A percentile compares a stretch with the other conserved stretches of the same genome.
These are phyloP conservation scores for Hypholoma fasciculare DNA, from an alignment of 768 basidiomycete genomes.

Conservation along the genomic window DNA sequence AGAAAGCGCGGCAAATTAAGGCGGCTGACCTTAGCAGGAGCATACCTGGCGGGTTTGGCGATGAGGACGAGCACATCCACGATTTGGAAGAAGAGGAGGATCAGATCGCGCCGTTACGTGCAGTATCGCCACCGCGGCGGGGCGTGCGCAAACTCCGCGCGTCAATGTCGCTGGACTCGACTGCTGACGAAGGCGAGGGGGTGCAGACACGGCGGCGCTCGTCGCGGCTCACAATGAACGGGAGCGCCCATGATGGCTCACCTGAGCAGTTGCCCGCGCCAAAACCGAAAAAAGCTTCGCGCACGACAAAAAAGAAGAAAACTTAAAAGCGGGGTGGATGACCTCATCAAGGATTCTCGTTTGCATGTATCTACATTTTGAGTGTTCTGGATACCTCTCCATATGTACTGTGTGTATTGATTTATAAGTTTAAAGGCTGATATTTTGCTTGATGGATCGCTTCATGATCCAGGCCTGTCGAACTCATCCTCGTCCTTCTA, in stretches of 20 bases:
- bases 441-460: too few species aligned
- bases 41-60: slow-evolving; percentile 45
- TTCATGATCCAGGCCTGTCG: too few species aligned
- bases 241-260: slow-evolving; percentile 25
- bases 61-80: slow-evolving; percentile 33
- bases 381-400: not conserved
- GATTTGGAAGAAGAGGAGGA: slow-evolving; percentile 32
- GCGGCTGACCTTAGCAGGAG: slow-evolving; percentile 24
- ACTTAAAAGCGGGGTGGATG: not conserved
- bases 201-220: slow-evolving; percentile 43
- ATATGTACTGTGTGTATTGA: not conserved
- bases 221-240: slow-evolving; percentile 36
- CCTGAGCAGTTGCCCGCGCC: slow-evolving; percentile 19
- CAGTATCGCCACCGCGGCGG: slow-evolving; percentile 26
- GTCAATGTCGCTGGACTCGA: slow-evolving; percentile 28
- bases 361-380: not conserved
- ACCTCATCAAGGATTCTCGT: not conserved
- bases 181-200: slow-evolving; percentile 31
- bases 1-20: slow-evolving; percentile 21
- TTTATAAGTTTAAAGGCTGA: too few species aligned
- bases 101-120: slow-evolving; percentile 40
- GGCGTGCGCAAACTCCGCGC: slow-evolving; percentile 26
- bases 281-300: slow-evolving; percentile 11
- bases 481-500: too few species aligned
- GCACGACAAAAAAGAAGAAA: slow-evolving; percentile 4